These are phyloP conservation scores for Talaromyces pinophilus DNA, from an alignment of 2,329 filamentous ascomycete genomes.

Conservation along the genomic window DNA sequence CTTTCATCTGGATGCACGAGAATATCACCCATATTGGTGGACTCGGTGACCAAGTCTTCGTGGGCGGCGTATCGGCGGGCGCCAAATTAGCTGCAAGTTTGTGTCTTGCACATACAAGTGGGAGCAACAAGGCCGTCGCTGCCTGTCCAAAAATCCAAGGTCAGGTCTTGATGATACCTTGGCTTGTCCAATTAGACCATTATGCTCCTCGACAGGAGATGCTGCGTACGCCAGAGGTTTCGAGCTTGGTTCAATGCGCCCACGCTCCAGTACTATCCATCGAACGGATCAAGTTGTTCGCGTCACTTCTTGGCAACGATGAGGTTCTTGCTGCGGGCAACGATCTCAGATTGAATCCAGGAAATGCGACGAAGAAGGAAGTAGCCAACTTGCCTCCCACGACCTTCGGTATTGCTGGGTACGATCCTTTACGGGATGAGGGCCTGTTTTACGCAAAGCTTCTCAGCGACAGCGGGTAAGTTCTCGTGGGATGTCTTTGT, in stretches of 20 bases:
- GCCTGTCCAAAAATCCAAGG: not conserved
- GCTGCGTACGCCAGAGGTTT: not conserved
- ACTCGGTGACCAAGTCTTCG: not conserved
- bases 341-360: slow-evolving; percentile 1
- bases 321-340: not conserved
- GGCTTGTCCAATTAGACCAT: slow-evolving; percentile 3
- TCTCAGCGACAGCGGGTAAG: not conserved
- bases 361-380: not conserved
- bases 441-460: not conserved
- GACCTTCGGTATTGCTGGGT: not conserved
- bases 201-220: slow-evolving; percentile 1
- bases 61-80: not conserved
- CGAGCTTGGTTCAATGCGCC: not conserved
- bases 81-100: slow-evolving; percentile 2
- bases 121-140: not conserved
- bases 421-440: not conserved
- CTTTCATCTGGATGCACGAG: not conserved
- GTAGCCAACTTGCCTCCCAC: not conserved
- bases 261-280: not conserved
- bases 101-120: not conserved
- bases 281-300: not conserved
- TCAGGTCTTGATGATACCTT: slow-evolving; percentile 8
- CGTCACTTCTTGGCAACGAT: not conserved
- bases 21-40: not conserved
- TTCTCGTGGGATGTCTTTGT: not conserved